Conservation (phyloP, 202 grass and related monocot genomes). For the Setaria italica region DNA sequence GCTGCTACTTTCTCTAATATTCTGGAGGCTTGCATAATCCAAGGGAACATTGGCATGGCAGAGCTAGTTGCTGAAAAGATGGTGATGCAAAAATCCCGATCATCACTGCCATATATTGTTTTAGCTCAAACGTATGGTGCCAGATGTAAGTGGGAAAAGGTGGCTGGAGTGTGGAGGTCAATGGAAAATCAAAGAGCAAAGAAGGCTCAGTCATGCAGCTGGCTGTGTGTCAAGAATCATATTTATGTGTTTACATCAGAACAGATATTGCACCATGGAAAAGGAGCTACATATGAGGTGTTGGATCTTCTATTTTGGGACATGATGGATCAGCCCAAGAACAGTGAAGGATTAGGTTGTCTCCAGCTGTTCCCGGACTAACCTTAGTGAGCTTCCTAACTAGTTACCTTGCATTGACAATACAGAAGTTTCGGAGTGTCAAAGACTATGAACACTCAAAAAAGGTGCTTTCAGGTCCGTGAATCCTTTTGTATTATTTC, state of each 20-base stretch:
- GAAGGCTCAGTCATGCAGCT: slow-evolving; percentile 67
- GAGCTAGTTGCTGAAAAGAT: slow-evolving; percentile 75
- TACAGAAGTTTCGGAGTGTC: neutral
- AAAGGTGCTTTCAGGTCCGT: neutral
- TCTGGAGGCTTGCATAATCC: slow-evolving; percentile 75
- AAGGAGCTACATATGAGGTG: slow-evolving; percentile 57
- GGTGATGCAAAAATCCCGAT: slow-evolving; percentile 54
- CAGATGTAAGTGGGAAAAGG: slow-evolving; percentile 86
- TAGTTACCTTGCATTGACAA: neutral
- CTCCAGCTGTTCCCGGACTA: slow-evolving; percentile 34
- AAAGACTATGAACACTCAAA: neutral
- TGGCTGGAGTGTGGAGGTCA: slow-evolving; percentile 76
- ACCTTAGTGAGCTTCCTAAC: neutral
- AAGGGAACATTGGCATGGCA: slow-evolving; percentile 54
- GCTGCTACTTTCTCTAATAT: slow-evolving; percentile 57
- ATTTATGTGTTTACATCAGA: slow-evolving; percentile 63
- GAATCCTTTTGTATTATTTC: neutral
- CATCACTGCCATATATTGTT: slow-evolving; percentile 73
- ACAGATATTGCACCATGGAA: slow-evolving; percentile 73
- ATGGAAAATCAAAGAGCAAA: slow-evolving; percentile 69
- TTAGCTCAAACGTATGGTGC: slow-evolving; percentile 64
- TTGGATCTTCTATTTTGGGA: slow-evolving; percentile 69
- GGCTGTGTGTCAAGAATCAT: slow-evolving; percentile 73
- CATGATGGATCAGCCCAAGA: slow-evolving; percentile 43
- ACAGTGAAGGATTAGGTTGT: slow-evolving; percentile 30